phyloP scores from a whole-genome alignment of 768 basidiomycete genomes.

The Agaricus bisporus region DNA sequence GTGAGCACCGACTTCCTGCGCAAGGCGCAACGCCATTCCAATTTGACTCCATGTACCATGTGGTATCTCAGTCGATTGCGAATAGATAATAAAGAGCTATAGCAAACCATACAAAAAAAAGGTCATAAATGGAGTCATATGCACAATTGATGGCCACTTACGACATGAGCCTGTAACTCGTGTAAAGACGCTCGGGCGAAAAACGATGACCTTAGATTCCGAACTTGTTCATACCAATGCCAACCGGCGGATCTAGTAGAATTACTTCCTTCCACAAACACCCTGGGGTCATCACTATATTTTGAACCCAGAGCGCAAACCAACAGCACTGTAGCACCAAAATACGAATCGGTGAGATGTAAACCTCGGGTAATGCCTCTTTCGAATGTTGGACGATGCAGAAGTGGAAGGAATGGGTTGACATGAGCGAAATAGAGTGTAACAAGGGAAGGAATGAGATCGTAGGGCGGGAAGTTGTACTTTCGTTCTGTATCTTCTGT shows the following conservation, averaged over 20 bases:
- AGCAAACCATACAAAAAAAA: slow-evolving; percentile 1
- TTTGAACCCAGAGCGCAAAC: slow-evolving; percentile 66
- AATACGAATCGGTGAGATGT: slow-evolving; percentile 43
- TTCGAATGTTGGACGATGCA: slow-evolving; percentile 72
- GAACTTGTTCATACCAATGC: slow-evolving; percentile 63
- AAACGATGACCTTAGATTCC: slow-evolving; percentile 54
- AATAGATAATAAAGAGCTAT: slow-evolving; percentile 44
- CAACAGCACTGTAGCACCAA: slow-evolving; percentile 47
- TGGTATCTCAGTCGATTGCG: slow-evolving; percentile 40
- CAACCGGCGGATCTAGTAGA: slow-evolving; percentile 45
- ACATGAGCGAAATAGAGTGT: slow-evolving; percentile 58
- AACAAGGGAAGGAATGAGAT: slow-evolving; percentile 49
- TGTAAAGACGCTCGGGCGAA: slow-evolving; percentile 54
- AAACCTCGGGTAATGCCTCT: slow-evolving; percentile 38
- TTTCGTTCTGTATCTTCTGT: slow-evolving; percentile 16
- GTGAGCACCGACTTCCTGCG: slow-evolving; percentile 76
- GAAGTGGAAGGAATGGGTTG: slow-evolving; percentile 54
- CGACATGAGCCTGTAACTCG: slow-evolving; percentile 68
- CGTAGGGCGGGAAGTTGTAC: slow-evolving; percentile 45
- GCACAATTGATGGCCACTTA: slow-evolving; percentile 22
- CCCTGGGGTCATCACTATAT: slow-evolving; percentile 55
- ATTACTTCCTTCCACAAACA: slow-evolving; percentile 40
- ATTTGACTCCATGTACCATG: slow-evolving; percentile 59
- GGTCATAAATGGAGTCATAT: background rate
- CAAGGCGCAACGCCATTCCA: slow-evolving; percentile 63